Evolutionary conservation across 2,329 filamentous ascomycete genomes (phyloP), one percentile per base, ranked within the genome.

Genomic region (Venturia carpophila): DNA sequence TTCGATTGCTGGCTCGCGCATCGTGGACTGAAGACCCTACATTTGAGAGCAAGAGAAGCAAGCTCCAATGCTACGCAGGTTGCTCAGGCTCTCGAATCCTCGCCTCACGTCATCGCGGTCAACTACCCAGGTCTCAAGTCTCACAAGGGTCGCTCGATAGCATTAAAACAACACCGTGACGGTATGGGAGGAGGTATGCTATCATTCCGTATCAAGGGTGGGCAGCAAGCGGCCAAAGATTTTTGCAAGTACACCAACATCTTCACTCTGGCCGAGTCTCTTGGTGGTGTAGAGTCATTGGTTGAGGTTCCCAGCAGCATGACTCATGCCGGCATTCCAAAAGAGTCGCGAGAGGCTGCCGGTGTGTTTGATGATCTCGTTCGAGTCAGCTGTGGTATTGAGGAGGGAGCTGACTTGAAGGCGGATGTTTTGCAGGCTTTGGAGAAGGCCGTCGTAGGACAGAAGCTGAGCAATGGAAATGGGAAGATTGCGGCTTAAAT

Each of bases 1-100:
- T 99, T 99, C 74, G 94, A 99, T 82, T 92, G 88, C 79, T 99
- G 94, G 94, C 90, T 99, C 68, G 94, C 94, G 62, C 94, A 99
- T 80, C 88, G 94, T 69, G 94, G 94, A 70, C 84, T 97, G 70
- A 99, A 99, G 83, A 99, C 94, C 4, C 85, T 99, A 52, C 94
- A 99, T 78, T 84, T 99, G 60, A 90, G 94, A 71, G 93, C 91
- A 11, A 86, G 89, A 68, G 91, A 96, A 77, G 91, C 93, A 21
- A 89, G 84, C 69, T 82, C 79, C 70, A 97, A 97, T 77, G 94
- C 93, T 11, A 86, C 86, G 9, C 80, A 85, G 60, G 85, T 99
- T 34, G 92, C 92, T 11, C 77, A 79, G 58, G 87, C 89, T 30
- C 87, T 99, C 62, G 88, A 94, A 74, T 82, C 84, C 34, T 95